These are phyloP conservation scores for Passalora sequoiae DNA, from an alignment of 2,329 filamentous ascomycete species.

Conservation along the genomic window DNA sequence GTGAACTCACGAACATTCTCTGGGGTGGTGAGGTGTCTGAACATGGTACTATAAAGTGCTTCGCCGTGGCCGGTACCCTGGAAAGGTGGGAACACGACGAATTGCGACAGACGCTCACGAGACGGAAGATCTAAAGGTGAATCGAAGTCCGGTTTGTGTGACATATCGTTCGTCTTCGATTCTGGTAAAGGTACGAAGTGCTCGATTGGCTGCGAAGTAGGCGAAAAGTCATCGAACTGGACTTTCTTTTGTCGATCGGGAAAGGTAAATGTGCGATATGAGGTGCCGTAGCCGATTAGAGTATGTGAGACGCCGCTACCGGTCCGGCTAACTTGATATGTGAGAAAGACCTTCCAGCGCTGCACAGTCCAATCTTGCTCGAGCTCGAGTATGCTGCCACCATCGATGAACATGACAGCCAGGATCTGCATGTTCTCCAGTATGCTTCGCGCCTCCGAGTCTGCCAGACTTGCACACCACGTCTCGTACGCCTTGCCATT, in stretches of 20 bases:
- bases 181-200: constrained; percentile 29
- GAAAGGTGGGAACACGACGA: constrained; percentile 82
- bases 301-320: constrained; percentile 55
- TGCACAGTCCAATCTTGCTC: constrained; percentile 68
- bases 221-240: constrained; percentile 21
- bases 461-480: constrained; percentile 71
- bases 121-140: constrained; percentile 59
- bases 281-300: constrained; percentile 83
- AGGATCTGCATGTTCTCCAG: constrained; percentile 78
- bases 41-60: constrained; percentile 75
- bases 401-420: constrained; percentile 85
- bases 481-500: constrained; percentile 69
- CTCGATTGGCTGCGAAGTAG: constrained; percentile 20
- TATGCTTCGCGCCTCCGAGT: constrained; percentile 64
- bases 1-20: constrained; percentile 72
- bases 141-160: constrained; percentile 36
- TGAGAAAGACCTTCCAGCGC: constrained; percentile 87
- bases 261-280: constrained; percentile 68
- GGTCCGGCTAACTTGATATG: constrained; percentile 40
- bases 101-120: constrained; percentile 84
- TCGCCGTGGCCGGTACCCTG: constrained; percentile 75
- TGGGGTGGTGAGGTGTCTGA: constrained; percentile 60
- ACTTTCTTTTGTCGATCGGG: constrained; percentile 27
- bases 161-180: constrained; percentile 14
- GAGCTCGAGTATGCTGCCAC: constrained; percentile 69